Base-by-base conservation (phyloP, 2,329 filamentous ascomycete species). In the Blumeriella jaapii region DNA sequence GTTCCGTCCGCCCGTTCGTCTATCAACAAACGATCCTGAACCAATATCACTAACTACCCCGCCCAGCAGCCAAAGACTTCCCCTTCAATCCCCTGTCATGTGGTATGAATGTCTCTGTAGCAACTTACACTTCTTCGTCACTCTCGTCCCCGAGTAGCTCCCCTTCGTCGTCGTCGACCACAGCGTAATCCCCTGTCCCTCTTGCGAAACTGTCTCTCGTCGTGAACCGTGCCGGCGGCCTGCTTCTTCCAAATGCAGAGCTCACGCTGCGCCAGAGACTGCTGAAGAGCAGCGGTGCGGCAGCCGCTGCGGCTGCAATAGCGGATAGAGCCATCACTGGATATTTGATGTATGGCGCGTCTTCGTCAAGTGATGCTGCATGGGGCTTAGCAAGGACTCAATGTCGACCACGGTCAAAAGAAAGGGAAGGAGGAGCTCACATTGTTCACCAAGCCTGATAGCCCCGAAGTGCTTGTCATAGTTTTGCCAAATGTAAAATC, bases 121-220 rank as follows among this genome's bases (percentile, higher is more conserved):
- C 14, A 13, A 24, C 23, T 38, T 18, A 77, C 31, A 79, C 82
- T 42, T 95, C 89, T 54, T 95, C 86, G 46, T 95, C 89, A 48
- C 85, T 86, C 40, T 93, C 87, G 48, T 95, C 89, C 1, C 91
- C 91, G 22, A 98, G 62, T 48, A 98, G 63, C 64, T 96, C 89
- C 31, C 89, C 89, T 57, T 96, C 91, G 55, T 96, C 91, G 32
- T 91, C 82, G 51, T 93, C 86, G 33, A 94, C 85, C 51, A 80
- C 71, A 11, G 78, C 74, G 58, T 96, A 96, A 58, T 94, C 84
- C n/a, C 82, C 79, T 37, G 83, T 72, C 1, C 84, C 81, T 38
- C 86, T 73, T 4, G 86, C 82, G 61, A 98, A 98, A 42, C 83
- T 89, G 52, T 83, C 82, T 40, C 93, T 68, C 31, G 83, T 93